A percentile compares a stretch with the other conserved stretches of the same genome.
Conservation (phyloP, 768 basidiomycete species). For the Tulasnella sp. region DNA sequence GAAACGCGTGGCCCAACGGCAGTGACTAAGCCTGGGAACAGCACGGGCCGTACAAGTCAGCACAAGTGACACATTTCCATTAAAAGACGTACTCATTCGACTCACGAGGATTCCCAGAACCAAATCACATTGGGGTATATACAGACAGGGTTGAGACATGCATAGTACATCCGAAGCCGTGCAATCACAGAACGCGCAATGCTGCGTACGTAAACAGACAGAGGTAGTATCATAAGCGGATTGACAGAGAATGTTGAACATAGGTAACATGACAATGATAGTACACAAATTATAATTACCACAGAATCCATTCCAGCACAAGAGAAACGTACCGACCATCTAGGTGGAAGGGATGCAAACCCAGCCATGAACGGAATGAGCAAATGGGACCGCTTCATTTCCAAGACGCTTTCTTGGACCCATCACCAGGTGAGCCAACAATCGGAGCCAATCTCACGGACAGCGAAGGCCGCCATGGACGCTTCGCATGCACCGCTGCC, state of each 20-base stretch:
- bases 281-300: background rate
- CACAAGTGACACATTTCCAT: background rate
- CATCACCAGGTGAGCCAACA: background rate
- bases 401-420: constrained; percentile 1
- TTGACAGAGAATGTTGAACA: background rate
- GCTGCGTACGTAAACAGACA: background rate
- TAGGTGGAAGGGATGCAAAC: background rate
- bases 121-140: background rate
- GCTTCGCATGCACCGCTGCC: background rate
- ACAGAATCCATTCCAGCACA: background rate
- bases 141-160: background rate
- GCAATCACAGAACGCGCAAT: background rate
- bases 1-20: background rate
- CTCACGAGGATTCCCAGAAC: background rate
- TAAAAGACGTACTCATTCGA: background rate
- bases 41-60: background rate
- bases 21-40: background rate
- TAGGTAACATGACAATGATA: background rate
- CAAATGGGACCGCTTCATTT: background rate
- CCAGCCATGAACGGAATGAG: background rate
- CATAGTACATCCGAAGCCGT: background rate
- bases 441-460: constrained; percentile 6
- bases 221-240: background rate
- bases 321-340: background rate
- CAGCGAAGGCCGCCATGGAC: constrained; percentile 8